Evolutionary conservation across 257 asterid genomes (phyloP).

Genomic region (Solanum ossicruentum): DNA sequence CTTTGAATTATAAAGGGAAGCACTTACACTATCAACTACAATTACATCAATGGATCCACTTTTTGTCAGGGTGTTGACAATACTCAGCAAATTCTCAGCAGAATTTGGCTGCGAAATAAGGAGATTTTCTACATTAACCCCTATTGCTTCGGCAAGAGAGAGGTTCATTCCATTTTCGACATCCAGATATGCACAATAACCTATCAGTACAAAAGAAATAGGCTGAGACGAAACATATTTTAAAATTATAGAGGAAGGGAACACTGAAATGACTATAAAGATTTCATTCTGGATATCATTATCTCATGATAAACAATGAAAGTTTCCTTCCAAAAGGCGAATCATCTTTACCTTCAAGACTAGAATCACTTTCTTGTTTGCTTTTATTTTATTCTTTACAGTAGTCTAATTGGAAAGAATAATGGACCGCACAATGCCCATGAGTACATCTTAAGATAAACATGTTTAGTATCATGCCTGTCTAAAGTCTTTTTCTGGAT

Average conservation of each 20-base stretch:
- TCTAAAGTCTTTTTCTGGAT: neutral
- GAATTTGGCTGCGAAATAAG: slow-evolving; percentile 95
- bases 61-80: slow-evolving; percentile 86
- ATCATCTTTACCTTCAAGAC: neutral
- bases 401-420: neutral
- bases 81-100: slow-evolving; percentile 85
- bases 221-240: neutral
- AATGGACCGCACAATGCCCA: neutral
- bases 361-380: neutral
- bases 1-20: neutral
- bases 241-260: neutral
- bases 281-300: neutral
- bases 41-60: slow-evolving; percentile 79
- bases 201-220: slow-evolving; percentile 23
- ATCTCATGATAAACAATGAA: neutral
- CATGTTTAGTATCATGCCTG: neutral
- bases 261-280: neutral
- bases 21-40: slow-evolving; percentile 92
- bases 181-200: slow-evolving; percentile 94
- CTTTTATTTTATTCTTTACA: neutral
- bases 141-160: slow-evolving; percentile 73
- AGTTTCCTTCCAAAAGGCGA: neutral
- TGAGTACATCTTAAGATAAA: neutral
- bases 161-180: slow-evolving; percentile 92
- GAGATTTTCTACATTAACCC: slow-evolving; percentile 65